Percentiles rank a stretch among this genome's conserved stretches.
Conservation (phyloP, 1,284 basidiomycete species). For the Ustilago loliicola region DNA sequence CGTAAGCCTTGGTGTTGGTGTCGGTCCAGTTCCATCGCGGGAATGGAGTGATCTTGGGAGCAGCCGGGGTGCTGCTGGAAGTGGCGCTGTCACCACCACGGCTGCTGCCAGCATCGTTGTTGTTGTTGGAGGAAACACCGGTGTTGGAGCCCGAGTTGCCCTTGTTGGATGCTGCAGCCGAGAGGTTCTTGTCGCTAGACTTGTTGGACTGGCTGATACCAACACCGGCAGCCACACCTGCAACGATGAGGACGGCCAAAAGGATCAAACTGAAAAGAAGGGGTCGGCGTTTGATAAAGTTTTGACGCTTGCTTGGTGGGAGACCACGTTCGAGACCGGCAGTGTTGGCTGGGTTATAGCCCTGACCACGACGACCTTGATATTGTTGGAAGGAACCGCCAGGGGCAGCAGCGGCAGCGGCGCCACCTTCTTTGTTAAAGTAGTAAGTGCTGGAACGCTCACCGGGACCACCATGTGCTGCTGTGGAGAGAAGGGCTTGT, state of each 20-base stretch:
- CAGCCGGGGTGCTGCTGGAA: slow-evolving; percentile 19
- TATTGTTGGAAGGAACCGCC: slow-evolving; percentile 22
- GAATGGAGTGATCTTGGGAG: slow-evolving; percentile 53
- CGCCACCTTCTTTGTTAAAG: slow-evolving; percentile 52
- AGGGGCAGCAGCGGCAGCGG: slow-evolving; percentile 22
- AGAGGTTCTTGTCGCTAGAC: slow-evolving; percentile 46
- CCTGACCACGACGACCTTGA: slow-evolving; percentile 38
- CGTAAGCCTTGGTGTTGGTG: slow-evolving; percentile 64
- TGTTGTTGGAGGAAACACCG: slow-evolving; percentile 8
- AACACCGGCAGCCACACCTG: slow-evolving; percentile 52
- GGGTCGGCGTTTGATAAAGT: slow-evolving; percentile 41
- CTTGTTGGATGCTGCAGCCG: slow-evolving; percentile 13
- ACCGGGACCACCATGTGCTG: slow-evolving; percentile 1
- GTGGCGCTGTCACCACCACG: slow-evolving; percentile 12
- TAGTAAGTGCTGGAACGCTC: slow-evolving; percentile 50
- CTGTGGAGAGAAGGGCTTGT: slow-evolving; percentile 30
- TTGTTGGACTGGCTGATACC: slow-evolving; percentile 35
- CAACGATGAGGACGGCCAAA: slow-evolving; percentile 48
- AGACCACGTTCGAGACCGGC: slow-evolving; percentile 22
- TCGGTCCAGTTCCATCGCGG: slow-evolving; percentile 66
- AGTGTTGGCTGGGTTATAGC: slow-evolving; percentile 46
- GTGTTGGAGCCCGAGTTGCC: slow-evolving; percentile 15
- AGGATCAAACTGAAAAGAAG: slow-evolving; percentile 41
- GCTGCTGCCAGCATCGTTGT: slow-evolving; percentile 6
- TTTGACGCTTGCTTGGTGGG: slow-evolving; percentile 18